These are phyloP conservation scores for Solanum virginianum DNA, from an alignment of 257 asterid species.

Conservation along the genomic window DNA sequence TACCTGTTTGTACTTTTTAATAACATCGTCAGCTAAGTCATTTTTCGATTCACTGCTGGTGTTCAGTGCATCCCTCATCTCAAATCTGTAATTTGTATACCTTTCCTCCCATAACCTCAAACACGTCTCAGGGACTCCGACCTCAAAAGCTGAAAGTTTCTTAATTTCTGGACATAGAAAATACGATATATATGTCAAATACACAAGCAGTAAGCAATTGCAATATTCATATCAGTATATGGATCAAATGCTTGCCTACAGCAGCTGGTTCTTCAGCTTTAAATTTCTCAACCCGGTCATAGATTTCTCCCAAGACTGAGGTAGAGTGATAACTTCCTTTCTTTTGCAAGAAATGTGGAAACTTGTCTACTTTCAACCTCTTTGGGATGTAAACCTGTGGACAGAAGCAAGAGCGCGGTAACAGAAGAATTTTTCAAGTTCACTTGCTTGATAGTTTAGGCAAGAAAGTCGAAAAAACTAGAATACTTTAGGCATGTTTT, in stretches of 20 bases:
- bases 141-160: conserved; percentile 39
- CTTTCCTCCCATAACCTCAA: conserved; percentile 24
- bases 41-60: conserved; percentile 17
- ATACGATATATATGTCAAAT: neutral
- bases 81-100: conserved; percentile 31
- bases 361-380: conserved; percentile 30
- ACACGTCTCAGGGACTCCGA: conserved; percentile 9
- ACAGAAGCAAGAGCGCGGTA: neutral
- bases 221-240: neutral
- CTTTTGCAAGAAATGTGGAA: conserved; percentile 65
- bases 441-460: neutral
- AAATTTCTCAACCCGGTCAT: conserved; percentile 25
- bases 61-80: conserved; percentile 32
- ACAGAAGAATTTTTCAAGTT: neutral
- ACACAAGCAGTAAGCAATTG: neutral
- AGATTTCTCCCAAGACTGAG: conserved; percentile 55
- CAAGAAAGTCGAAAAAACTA: neutral
- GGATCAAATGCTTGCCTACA: conserved; percentile 22
- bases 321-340: conserved; percentile 29
- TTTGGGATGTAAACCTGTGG: conserved; percentile 38
- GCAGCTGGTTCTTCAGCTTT: conserved; percentile 4
- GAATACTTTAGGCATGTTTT: neutral
- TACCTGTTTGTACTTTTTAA: conserved; percentile 52
- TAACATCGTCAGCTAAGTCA: conserved; percentile 38
- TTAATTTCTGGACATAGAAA: conserved; percentile 25